A percentile compares a stretch with the other conserved stretches of the same genome.
phyloP scores from a whole-genome alignment of 257 asterid species.

The Jasminum sambac region DNA sequence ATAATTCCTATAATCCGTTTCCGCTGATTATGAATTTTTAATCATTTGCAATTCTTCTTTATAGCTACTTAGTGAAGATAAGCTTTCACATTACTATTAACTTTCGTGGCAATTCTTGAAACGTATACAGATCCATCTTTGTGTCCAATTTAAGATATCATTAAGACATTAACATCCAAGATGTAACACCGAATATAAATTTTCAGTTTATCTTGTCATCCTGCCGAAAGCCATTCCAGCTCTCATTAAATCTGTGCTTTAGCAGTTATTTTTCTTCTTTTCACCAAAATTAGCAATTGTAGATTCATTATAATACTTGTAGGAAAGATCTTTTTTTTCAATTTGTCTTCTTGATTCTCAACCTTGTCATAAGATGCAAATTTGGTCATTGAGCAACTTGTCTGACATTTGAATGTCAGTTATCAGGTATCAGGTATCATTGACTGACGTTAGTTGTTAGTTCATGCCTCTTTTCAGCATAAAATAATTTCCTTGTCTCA shows the following conservation, averaged over 20 bases:
- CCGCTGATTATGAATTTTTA: neutral
- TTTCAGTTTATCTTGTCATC: neutral
- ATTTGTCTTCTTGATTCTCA: neutral
- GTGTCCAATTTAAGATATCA: neutral
- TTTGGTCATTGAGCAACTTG: neutral
- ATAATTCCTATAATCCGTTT: constrained; percentile 7
- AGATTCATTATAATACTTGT: neutral
- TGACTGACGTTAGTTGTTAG: neutral
- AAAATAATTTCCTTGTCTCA: constrained; percentile 1
- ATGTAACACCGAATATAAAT: neutral
- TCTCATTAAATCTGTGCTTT: constrained; percentile 6
- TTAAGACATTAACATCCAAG: constrained; percentile 18
- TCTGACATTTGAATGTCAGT: neutral
- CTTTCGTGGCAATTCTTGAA: constrained; percentile 8
- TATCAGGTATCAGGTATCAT: constrained; percentile 5
- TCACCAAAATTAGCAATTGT: neutral
- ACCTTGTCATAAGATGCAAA: neutral
- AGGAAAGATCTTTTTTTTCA: neutral
- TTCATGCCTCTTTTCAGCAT: neutral
- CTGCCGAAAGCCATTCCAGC: neutral
- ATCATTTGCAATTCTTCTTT: constrained; percentile 1
- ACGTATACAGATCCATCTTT: neutral
- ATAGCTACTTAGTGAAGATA: constrained; percentile 5
- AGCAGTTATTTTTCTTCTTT: constrained; percentile 1
- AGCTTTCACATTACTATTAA: constrained; percentile 1